Base-by-base conservation (phyloP, 2,329 filamentous ascomycete species). In the Ascocoryne sarcoides region DNA sequence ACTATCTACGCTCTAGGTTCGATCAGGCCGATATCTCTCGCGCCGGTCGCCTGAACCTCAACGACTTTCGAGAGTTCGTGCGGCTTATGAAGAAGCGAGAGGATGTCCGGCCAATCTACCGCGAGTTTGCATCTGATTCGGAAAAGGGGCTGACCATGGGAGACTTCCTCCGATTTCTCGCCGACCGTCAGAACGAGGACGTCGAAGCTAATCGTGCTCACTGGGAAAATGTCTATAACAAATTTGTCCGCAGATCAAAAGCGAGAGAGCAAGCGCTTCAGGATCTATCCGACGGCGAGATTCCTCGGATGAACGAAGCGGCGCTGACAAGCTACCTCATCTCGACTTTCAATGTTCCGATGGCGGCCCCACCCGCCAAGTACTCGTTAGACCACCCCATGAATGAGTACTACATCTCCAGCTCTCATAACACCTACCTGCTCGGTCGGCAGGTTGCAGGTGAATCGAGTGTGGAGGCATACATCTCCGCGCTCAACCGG, bases 341-440 rank as follows among this genome's bases (percentile, higher is more conserved):
- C 10, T 94, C 86, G 0, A 74, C 75, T 32, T 73, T 79, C 52
- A 94, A 93, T 56, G 70, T 76, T 2, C 71, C 84, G 2, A 72
- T 87, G 31, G 65, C 73, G 19, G 72, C 74, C 31, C 70, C 74
- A 45, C 73, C 76, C n/a, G 63, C 73, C 10, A 65, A 76, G 19
- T 76, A 79, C 40, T 68, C 68, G 4, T 76, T 95, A 40, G 79
- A 94, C 57, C 78, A 84, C 17, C 92, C 92, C 0, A 68, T 96
- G 60, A 95, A 94, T 59, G 90, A 96, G 59, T 98, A 98, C 63
- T 95, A 88, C 67, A 92, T 98, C 51, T 96, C 90, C 1, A 95
- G 89, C 66, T 96, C 92, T 1, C 92, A 98, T 70, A 98, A 98
- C 63, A 98, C 92, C 0, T 98, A 98, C 57, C 79, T 98, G 1